Conservation (phyloP, 345 rosid genomes). For the Geranium brycei region DNA sequence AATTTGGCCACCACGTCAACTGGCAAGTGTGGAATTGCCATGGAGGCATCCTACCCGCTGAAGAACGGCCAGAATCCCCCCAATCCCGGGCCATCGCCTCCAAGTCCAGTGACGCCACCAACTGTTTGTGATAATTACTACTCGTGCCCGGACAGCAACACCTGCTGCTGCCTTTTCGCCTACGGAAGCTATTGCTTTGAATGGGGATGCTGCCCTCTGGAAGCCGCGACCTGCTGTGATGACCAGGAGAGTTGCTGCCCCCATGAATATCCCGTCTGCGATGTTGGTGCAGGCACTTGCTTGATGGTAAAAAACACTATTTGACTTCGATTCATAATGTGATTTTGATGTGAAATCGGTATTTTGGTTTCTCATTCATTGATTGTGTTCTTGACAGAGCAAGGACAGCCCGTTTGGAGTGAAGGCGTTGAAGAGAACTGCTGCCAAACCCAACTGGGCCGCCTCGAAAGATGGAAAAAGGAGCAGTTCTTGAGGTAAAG, state of each 20-base stretch:
- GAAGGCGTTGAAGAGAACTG: conserved; percentile 64
- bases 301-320: conserved; percentile 30
- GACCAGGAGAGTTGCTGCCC: conserved; percentile 84
- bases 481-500: conserved; percentile 27
- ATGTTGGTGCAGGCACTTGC: conserved; percentile 47
- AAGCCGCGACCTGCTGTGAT: conserved; percentile 75
- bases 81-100: conserved; percentile 89
- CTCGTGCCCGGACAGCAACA: conserved; percentile 49
- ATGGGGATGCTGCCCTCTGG: conserved; percentile 97
- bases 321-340: too few species aligned
- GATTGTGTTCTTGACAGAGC: conserved; percentile 38
- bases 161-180: conserved; percentile 73
- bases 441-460: conserved; percentile 61
- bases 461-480: conserved; percentile 22
- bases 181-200: conserved; percentile 45
- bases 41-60: conserved; percentile 74
- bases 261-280: conserved; percentile 64
- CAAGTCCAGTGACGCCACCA: conserved; percentile 75
- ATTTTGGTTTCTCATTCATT: neutral
- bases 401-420: conserved; percentile 64
- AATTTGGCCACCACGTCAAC: conserved; percentile 21
- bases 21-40: conserved; percentile 81
- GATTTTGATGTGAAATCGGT: neutral
- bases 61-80: conserved; percentile 80
- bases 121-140: conserved; percentile 49